Evolutionary conservation across 768 basidiomycete species (phyloP).

Genomic region (Auriscalpium orientale): DNA sequence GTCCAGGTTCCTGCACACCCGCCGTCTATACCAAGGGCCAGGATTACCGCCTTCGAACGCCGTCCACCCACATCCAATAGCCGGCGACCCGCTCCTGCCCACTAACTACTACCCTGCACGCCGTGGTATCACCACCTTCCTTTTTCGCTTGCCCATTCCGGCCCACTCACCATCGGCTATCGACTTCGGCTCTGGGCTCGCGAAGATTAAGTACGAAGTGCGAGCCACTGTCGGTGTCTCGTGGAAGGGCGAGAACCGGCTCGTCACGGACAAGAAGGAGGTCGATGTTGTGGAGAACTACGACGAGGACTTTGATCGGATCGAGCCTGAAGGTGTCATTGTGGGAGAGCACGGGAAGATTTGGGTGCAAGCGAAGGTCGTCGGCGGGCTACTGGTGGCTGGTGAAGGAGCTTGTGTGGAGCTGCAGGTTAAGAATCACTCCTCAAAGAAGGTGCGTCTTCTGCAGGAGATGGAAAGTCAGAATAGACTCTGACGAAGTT

Average conservation of each 20-base stretch:
- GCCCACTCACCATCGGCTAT: constrained; percentile 62
- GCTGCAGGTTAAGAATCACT: constrained; percentile 77
- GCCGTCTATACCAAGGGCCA: constrained; percentile 73
- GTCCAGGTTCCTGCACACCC: constrained; percentile 64
- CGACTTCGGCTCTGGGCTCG: constrained; percentile 61
- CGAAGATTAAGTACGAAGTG: constrained; percentile 64
- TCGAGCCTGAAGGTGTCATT: constrained; percentile 49
- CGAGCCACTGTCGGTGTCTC: constrained; percentile 63
- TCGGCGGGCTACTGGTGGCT: constrained; percentile 55
- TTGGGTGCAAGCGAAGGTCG: constrained; percentile 62
- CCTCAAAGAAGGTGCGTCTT: constrained; percentile 59
- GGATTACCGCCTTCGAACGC: constrained; percentile 81
- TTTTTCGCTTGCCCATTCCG: constrained; percentile 73
- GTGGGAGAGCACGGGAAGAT: constrained; percentile 77
- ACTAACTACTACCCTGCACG: constrained; percentile 63
- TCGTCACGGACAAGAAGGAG: constrained; percentile 55
- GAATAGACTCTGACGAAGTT: too few species aligned
- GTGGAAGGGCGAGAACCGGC: constrained; percentile 66
- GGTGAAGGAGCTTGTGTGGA: constrained; percentile 69
- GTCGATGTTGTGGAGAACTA: constrained; percentile 59
- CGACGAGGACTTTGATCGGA: constrained; percentile 26
- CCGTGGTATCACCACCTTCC: constrained; percentile 70
- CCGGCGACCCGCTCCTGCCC: constrained; percentile 56
- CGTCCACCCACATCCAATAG: constrained; percentile 53
- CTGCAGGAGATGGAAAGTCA: constrained; percentile 39